Conservation (phyloP, 768 basidiomycete genomes). For the Brasilioporus rufonigricans region DNA sequence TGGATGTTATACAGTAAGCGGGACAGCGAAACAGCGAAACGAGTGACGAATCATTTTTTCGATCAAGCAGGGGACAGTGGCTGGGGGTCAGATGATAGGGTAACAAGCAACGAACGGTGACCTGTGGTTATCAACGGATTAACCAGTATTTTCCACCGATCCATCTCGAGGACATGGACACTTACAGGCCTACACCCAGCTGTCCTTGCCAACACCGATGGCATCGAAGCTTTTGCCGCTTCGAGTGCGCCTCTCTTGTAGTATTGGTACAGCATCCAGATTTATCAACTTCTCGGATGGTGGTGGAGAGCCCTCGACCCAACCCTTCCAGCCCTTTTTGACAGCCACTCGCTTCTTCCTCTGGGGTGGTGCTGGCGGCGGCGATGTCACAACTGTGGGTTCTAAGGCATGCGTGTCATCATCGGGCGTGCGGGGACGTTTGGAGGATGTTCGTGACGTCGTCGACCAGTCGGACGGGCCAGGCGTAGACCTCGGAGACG, state of each 20-base stretch:
- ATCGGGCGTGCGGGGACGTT: conserved; percentile 72
- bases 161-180: conserved; percentile 27
- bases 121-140: conserved; percentile 5
- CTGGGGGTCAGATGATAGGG: neutral
- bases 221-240: conserved; percentile 86
- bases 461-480: conserved; percentile 71
- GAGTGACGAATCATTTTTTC: conserved; percentile 11
- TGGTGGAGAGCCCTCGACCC: conserved; percentile 83
- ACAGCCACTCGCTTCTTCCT: conserved; percentile 62
- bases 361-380: conserved; percentile 33
- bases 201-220: conserved; percentile 72
- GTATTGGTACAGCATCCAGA: conserved; percentile 65
- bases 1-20: conserved; percentile 27
- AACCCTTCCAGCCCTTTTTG: conserved; percentile 88
- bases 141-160: conserved; percentile 53
- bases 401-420: conserved; percentile 48
- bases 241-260: conserved; percentile 74
- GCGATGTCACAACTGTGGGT: conserved; percentile 18
- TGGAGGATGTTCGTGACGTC: conserved; percentile 76
- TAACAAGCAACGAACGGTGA: neutral
- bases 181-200: conserved; percentile 65
- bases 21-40: conserved; percentile 15
- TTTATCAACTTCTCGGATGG: conserved; percentile 82
- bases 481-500: conserved; percentile 71
- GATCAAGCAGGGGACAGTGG: conserved; percentile 4